Percentiles rank a stretch among this genome's conserved stretches.
phyloP scores from a whole-genome alignment of 129 eudicot genomes.

The Sambucus nigra region DNA sequence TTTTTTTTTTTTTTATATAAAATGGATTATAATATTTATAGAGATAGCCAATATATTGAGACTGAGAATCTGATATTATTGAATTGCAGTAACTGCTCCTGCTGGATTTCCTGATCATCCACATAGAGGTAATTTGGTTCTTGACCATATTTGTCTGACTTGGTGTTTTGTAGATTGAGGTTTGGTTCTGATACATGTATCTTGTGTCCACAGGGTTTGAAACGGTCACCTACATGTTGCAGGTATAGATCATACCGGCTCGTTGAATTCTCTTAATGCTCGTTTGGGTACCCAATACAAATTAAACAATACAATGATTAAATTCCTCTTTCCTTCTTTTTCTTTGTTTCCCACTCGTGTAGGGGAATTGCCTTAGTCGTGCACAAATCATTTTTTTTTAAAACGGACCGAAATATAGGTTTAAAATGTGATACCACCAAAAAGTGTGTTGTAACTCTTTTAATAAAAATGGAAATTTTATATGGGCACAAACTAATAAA shows the following conservation, averaged over 20 bases:
- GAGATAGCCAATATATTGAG: background rate
- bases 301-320: too few species aligned
- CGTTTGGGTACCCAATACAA: too few species aligned
- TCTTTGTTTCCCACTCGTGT: background rate
- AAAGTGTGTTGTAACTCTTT: too few species aligned
- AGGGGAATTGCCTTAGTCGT: background rate
- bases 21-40: background rate
- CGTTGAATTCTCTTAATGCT: background rate
- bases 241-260: conserved; percentile 31
- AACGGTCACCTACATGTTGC: conserved; percentile 86
- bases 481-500: too few species aligned
- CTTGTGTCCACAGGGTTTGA: conserved; percentile 54
- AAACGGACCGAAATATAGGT: too few species aligned
- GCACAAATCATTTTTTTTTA: too few species aligned
- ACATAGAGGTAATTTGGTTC: conserved; percentile 49
- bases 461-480: too few species aligned
- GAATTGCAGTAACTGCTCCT: conserved; percentile 56
- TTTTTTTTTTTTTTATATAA: background rate
- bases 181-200: background rate
- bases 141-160: background rate
- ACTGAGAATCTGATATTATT: background rate
- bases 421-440: too few species aligned
- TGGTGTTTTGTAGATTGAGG: background rate
- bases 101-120: conserved; percentile 97
- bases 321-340: background rate